Evolutionary conservation across 257 asterid species (phyloP), one percentile per base, ranked within the genome.

Genomic region (Solanum corneliomulleri): DNA sequence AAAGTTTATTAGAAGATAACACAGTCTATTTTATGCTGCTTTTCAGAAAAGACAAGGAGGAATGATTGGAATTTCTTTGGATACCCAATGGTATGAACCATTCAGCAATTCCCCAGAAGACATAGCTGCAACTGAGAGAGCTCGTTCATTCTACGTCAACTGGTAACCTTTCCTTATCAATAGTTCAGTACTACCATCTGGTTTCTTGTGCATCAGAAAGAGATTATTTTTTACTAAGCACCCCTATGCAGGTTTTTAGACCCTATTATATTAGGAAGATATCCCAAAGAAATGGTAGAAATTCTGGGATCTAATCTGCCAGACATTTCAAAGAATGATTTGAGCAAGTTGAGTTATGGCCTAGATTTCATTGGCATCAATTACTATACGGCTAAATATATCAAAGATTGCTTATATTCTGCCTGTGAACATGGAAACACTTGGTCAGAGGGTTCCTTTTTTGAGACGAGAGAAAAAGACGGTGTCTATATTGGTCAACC

Each of bases 41-140:
- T n/a, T 91, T 25, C 88, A 92, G 95, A 84, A 89, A 87, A 76
- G 69, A 86, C 95, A 94, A 89, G 91, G 92, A 47, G 95, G 96
- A 9, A 76, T 84, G n/a, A 88, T 93, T 11, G 98, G 98, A 42
- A 91, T 94, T 31, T 89, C 89, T 3, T 85, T 93, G 86, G 91
- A 92, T 85, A 89, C 94, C 44, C 25, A 89, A 77, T 93, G 95
- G 98, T 94, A 85, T 87, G 95, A 93, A 85, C 94, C 96, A 6
- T 85, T 47, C 47, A 92, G 90, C 90, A 86, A 90, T 86, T 91
- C 97, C 49, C 75, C 87, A 4, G 94, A 89, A 88, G 96, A 93
- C 78, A 91, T 86, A 85, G 87, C 84, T 62, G 96, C 98, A 27
- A 91, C 96, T 80, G 90, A 93, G 91, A 91, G 95, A 90, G 98